Evolutionary conservation across 257 asterid genomes (phyloP).

Genomic region (Nemophila menziesii): DNA sequence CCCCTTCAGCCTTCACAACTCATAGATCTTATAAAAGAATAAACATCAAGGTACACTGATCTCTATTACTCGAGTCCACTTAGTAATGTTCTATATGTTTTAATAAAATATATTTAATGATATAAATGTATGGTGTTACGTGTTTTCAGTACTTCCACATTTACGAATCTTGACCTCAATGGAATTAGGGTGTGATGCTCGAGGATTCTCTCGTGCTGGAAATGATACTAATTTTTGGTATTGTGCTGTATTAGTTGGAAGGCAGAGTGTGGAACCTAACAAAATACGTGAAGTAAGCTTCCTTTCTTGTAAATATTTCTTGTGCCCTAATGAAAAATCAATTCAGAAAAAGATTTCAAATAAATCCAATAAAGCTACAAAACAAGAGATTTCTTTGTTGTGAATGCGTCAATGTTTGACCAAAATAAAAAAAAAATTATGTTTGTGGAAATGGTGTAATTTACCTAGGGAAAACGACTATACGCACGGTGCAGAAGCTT

Average conservation of each 20-base stretch:
- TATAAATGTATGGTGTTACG: no score
- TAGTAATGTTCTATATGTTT: no score
- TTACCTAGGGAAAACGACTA: slow-evolving; percentile 49
- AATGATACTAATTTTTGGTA: slow-evolving; percentile 75
- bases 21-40: slow-evolving; percentile 87
- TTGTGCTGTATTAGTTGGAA: slow-evolving; percentile 83
- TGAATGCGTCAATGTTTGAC: slow-evolving; percentile 12
- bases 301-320: no score
- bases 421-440: no score
- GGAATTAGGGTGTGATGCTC: slow-evolving; percentile 84
- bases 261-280: slow-evolving; percentile 78
- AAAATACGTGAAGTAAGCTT: slow-evolving; percentile 84
- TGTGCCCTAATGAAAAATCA: no score
- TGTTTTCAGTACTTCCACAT: slow-evolving; percentile 89
- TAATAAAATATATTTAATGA: no score
- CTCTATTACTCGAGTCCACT: no score
- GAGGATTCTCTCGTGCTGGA: slow-evolving; percentile 85
- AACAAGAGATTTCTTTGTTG: no score
- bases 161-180: slow-evolving; percentile 66
- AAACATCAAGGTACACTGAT: slow-evolving; percentile 66
- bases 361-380: no score
- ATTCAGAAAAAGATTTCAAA: no score
- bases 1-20: slow-evolving; percentile 58
- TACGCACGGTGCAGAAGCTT: slow-evolving; percentile 78
- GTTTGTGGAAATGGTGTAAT: slow-evolving; percentile 20